These are phyloP conservation scores for Coprinellus aureogranulatus DNA, from an alignment of 768 basidiomycete species.

Conservation along the genomic window DNA sequence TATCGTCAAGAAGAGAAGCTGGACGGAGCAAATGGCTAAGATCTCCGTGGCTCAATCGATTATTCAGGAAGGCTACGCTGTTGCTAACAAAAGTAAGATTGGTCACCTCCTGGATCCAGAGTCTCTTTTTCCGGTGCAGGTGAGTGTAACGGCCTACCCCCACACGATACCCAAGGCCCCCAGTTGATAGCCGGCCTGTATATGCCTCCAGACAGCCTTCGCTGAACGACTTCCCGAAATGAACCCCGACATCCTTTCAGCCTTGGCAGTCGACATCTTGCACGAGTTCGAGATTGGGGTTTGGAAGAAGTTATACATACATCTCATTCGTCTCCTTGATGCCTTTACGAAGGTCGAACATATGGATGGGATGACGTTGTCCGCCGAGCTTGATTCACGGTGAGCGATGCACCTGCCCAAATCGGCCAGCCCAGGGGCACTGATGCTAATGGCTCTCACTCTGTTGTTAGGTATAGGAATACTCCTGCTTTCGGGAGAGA, in stretches of 20 bases:
- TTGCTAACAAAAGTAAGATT: no score
- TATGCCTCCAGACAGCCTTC: background rate
- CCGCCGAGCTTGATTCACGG: slow-evolving; percentile 23
- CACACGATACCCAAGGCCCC: no score
- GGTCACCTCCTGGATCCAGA: no score
- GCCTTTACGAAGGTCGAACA: slow-evolving; percentile 7
- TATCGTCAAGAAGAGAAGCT: no score
- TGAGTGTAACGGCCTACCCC: no score
- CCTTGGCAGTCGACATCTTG: slow-evolving; percentile 30
- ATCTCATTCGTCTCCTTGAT: slow-evolving; percentile 31
- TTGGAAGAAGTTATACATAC: slow-evolving; percentile 34
- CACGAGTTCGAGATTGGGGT: slow-evolving; percentile 40
- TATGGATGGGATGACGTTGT: background rate
- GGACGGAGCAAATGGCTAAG: background rate
- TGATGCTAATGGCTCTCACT: background rate
- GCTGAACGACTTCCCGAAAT: background rate
- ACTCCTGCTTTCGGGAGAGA: background rate
- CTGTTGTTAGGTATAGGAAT: slow-evolving; percentile 8
- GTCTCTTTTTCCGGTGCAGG: no score
- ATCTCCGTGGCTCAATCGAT: background rate
- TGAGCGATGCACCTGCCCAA: slow-evolving; percentile 20
- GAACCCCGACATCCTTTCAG: slow-evolving; percentile 14
- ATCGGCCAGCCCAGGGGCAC: slow-evolving; percentile 18
- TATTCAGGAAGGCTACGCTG: no score
- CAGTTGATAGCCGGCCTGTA: no score